Percentiles rank a stretch among this genome's conserved stretches.
Conservation (phyloP, 768 basidiomycete genomes). For the Saitozyma podzolica region DNA sequence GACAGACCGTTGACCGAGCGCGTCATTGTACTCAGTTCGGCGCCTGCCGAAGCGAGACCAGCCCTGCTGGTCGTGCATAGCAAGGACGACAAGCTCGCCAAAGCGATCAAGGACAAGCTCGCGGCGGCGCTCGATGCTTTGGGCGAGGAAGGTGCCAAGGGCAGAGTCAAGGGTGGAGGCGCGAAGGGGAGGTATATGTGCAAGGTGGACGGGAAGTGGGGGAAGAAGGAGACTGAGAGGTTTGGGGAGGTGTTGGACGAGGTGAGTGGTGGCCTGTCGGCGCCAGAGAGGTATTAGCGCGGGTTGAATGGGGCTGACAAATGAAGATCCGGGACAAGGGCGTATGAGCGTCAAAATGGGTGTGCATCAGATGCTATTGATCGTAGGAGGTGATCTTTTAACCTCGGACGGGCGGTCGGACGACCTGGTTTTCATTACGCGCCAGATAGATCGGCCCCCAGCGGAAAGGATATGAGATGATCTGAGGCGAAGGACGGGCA, state of each 20-base stretch:
- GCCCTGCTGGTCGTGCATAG: conserved; percentile 38
- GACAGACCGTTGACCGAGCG: neutral
- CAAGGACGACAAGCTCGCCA: conserved; percentile 37
- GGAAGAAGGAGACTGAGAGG: conserved; percentile 24
- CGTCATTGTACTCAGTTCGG: conserved; percentile 25
- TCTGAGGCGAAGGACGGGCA: too few species aligned
- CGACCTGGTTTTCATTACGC: too few species aligned
- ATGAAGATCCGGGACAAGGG: neutral
- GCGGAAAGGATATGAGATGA: too few species aligned
- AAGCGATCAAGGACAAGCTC: conserved; percentile 34
- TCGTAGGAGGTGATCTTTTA: too few species aligned
- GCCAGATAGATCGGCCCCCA: too few species aligned
- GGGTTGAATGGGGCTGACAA: neutral
- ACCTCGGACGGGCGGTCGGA: too few species aligned
- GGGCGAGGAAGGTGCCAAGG: conserved; percentile 13
- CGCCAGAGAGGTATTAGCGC: too few species aligned
- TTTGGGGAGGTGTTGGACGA: conserved; percentile 16
- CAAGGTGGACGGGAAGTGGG: conserved; percentile 48
- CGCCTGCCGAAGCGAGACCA: conserved; percentile 12
- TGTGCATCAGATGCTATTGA: too few species aligned
- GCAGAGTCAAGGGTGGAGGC: conserved; percentile 48
- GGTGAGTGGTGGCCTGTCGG: neutral
- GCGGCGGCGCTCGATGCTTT: conserved; percentile 31
- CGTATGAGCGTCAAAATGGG: too few species aligned
- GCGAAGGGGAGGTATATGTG: conserved; percentile 50